These are phyloP conservation scores for Bertia moriformis DNA, from an alignment of 2,329 filamentous ascomycete species.

Conservation along the genomic window DNA sequence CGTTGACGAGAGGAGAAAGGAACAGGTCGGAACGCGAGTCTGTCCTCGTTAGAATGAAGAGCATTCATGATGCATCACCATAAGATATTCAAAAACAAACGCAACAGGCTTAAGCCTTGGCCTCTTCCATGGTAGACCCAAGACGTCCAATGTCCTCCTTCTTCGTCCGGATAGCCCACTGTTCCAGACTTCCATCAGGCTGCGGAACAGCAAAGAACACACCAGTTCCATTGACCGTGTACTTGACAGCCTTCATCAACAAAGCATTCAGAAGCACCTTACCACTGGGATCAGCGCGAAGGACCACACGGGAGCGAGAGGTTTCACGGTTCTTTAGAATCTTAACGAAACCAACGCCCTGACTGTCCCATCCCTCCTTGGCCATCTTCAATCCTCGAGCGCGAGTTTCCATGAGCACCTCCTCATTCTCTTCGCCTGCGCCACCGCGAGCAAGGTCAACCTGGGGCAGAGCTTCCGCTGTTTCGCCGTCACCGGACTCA, in stretches of 20 bases:
- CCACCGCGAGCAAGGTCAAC: neutral
- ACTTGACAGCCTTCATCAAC: neutral
- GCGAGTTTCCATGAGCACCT: neutral
- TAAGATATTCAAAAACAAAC: no score
- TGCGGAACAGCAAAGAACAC: neutral
- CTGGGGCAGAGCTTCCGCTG: neutral
- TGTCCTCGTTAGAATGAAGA: no score
- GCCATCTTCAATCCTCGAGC: neutral
- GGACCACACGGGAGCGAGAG: neutral
- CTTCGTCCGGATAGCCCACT: neutral
- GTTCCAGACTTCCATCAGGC: neutral
- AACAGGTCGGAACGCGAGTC: no score
- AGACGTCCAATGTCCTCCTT: neutral
- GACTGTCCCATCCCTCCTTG: neutral
- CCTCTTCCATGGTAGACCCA: neutral
- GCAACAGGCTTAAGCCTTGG: neutral
- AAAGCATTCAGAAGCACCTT: neutral
- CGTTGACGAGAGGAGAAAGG: no score
- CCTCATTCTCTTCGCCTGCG: conserved; percentile 1
- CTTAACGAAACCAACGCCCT: neutral
- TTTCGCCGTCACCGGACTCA: neutral
- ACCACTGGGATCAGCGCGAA: neutral
- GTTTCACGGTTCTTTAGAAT: neutral
- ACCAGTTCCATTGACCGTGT: neutral
- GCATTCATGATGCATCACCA: no score